Conservation (phyloP, 2,329 filamentous ascomycete species). For the Raffaelea arxii region DNA sequence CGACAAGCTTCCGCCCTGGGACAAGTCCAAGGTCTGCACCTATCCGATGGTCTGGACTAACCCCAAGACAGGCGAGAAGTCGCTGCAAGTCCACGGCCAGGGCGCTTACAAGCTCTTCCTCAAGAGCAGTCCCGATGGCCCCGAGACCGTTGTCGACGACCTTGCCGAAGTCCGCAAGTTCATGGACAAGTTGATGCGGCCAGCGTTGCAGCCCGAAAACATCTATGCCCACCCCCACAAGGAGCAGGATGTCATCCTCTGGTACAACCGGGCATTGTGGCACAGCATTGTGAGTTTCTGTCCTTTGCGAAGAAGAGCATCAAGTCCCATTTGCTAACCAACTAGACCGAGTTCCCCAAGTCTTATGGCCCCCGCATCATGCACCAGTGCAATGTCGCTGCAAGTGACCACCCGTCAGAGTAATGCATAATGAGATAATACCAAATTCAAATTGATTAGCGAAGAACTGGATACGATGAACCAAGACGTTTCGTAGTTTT, state of each 20-base stretch:
- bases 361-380: conserved; percentile 27
- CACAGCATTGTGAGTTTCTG: conserved; percentile 23
- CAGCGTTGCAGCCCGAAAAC: conserved; percentile 20
- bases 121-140: conserved; percentile 17
- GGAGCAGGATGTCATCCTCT: conserved; percentile 27
- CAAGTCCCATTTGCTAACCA: not conserved
- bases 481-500: too few relatives aligned
- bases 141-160: conserved; percentile 17
- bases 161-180: conserved; percentile 20
- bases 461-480: too few relatives aligned
- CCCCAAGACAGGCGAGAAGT: conserved; percentile 18
- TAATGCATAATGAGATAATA: too few relatives aligned
- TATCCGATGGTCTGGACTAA: conserved; percentile 29
- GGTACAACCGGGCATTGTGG: conserved; percentile 28
- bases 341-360: conserved; percentile 23
- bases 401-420: conserved; percentile 14
- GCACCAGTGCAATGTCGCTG: conserved; percentile 26
- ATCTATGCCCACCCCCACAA: conserved; percentile 26
- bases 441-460: too few relatives aligned
- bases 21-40: conserved; percentile 19
- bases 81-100: conserved; percentile 25
- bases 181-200: conserved; percentile 26
- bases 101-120: conserved; percentile 24
- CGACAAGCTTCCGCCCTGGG: conserved; percentile 20
- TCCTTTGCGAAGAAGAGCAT: not conserved